These are phyloP conservation scores for Cyberlindnera samutprakarnensis DNA, from an alignment of 805 yeast species.

Conservation along the genomic window DNA sequence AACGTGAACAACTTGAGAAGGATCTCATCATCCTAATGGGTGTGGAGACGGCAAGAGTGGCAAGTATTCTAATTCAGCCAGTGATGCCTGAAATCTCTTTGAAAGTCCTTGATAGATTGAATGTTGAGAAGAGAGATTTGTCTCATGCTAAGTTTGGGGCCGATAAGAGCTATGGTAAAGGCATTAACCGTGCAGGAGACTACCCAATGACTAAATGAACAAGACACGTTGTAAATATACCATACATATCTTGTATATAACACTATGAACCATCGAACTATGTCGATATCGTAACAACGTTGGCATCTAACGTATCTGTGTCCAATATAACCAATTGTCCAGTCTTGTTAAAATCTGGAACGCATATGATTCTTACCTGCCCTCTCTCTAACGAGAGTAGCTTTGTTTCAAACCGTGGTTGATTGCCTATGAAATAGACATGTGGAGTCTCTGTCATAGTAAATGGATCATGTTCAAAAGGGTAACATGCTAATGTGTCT, in stretches of 20 bases:
- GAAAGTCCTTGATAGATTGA: constrained; percentile 53
- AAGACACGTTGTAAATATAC: too few relatives aligned
- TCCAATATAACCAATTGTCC: constrained; percentile 62
- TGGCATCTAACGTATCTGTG: constrained; percentile 46
- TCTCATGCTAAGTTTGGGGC: constrained; percentile 44
- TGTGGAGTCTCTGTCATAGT: constrained; percentile 74
- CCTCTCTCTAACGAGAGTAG: constrained; percentile 28
- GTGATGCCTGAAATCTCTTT: constrained; percentile 61
- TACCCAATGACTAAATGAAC: constrained; percentile 37
- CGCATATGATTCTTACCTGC: constrained; percentile 47
- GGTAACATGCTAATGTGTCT: constrained; percentile 87
- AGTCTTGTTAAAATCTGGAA: constrained; percentile 65
- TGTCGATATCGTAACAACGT: constrained; percentile 22
- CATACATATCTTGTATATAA: too few relatives aligned
- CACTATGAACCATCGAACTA: too few relatives aligned
- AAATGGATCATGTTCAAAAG: constrained; percentile 79
- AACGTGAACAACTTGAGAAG: constrained; percentile 27
- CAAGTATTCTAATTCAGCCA: constrained; percentile 61
- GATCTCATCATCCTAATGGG: constrained; percentile 56
- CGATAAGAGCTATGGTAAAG: constrained; percentile 55
- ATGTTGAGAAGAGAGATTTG: constrained; percentile 41
- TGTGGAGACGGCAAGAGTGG: constrained; percentile 62
- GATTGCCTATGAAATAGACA: constrained; percentile 83
- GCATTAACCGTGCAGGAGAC: constrained; percentile 45
- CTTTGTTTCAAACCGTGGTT: constrained; percentile 49